Evolutionary conservation across 352 stramenopile genomes (phyloP).

Genomic region (Pythium chondricola): DNA sequence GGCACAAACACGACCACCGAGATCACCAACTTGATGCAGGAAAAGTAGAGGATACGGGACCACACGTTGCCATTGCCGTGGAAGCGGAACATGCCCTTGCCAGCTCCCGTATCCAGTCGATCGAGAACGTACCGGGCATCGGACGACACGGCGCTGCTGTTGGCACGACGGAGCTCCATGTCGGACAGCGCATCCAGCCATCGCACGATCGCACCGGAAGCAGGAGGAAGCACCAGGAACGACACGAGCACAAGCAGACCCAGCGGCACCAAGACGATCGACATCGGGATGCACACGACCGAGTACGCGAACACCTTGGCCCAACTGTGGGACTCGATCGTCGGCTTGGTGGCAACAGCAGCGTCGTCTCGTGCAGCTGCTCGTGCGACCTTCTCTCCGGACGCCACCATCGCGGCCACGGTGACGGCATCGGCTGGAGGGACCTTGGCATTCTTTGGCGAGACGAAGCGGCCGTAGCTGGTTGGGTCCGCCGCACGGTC

Average conservation of each 20-base stretch:
- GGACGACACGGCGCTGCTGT: slow-evolving; percentile 44
- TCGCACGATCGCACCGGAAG: slow-evolving; percentile 42
- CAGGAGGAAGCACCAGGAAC: slow-evolving; percentile 53
- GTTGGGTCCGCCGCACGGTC: slow-evolving; percentile 4
- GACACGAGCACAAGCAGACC: slow-evolving; percentile 43
- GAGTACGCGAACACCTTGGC: slow-evolving; percentile 60
- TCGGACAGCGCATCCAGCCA: slow-evolving; percentile 64
- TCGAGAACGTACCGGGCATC: slow-evolving; percentile 57
- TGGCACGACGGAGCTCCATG: slow-evolving; percentile 67
- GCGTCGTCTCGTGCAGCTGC: neutral
- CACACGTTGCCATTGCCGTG: slow-evolving; percentile 51
- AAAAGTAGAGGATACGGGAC: slow-evolving; percentile 68
- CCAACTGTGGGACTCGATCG: slow-evolving; percentile 38
- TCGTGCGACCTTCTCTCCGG: slow-evolving; percentile 15
- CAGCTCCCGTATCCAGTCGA: slow-evolving; percentile 25
- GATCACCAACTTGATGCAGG: slow-evolving; percentile 50
- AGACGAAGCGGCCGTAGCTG: slow-evolving; percentile 48
- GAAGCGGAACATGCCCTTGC: slow-evolving; percentile 43
- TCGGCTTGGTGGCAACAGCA: neutral
- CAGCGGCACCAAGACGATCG: slow-evolving; percentile 51
- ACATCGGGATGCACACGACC: slow-evolving; percentile 47
- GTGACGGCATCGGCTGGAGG: neutral
- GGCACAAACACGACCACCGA: slow-evolving; percentile 51
- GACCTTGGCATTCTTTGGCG: slow-evolving; percentile 33
- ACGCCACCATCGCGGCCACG: slow-evolving; percentile 21